phyloP scores from a whole-genome alignment of 2,329 filamentous ascomycete species.

The Fusarium denticulatum region DNA sequence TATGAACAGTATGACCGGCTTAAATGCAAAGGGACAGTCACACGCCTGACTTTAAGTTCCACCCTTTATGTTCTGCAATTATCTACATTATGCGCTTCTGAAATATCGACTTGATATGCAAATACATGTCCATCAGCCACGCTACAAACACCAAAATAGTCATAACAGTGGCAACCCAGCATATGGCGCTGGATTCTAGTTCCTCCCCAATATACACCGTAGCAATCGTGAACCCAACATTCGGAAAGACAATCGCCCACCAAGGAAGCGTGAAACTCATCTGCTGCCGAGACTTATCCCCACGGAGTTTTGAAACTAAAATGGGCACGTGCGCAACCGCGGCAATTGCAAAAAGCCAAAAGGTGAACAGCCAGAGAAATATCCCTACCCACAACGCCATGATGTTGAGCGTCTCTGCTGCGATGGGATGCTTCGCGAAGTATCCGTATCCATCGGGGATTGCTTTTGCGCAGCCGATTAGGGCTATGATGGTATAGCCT shows the following conservation, averaged over 20 bases:
- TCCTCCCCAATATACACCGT: constrained; percentile 1
- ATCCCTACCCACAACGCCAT: constrained; percentile 8
- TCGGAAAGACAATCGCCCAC: constrained; percentile 3
- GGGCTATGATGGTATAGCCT: constrained; percentile 6
- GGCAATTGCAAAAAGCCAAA: constrained; percentile 4
- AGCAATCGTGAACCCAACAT: constrained; percentile 7
- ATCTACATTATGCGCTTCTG: background rate
- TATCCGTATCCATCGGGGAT: background rate
- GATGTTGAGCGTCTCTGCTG: background rate
- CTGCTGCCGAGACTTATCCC: background rate
- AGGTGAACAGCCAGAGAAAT: background rate
- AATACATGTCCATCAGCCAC: background rate
- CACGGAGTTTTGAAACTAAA: background rate
- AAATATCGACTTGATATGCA: constrained; percentile 1
- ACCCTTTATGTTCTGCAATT: fast-evolving
- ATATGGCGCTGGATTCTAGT: background rate
- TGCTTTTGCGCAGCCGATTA: background rate
- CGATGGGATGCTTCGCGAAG: background rate
- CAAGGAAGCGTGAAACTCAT: constrained; percentile 5
- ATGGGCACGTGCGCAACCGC: background rate
- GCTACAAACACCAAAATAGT: background rate
- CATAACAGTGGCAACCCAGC: background rate
- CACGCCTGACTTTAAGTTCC: fast-evolving
- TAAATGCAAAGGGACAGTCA: fast-evolving
- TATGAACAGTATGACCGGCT: fast-evolving